A percentile compares a stretch with the other conserved stretches of the same genome.
These are phyloP conservation scores for Uromyces viciae-fabae DNA, from an alignment of 1,284 basidiomycete species.

Conservation along the genomic window DNA sequence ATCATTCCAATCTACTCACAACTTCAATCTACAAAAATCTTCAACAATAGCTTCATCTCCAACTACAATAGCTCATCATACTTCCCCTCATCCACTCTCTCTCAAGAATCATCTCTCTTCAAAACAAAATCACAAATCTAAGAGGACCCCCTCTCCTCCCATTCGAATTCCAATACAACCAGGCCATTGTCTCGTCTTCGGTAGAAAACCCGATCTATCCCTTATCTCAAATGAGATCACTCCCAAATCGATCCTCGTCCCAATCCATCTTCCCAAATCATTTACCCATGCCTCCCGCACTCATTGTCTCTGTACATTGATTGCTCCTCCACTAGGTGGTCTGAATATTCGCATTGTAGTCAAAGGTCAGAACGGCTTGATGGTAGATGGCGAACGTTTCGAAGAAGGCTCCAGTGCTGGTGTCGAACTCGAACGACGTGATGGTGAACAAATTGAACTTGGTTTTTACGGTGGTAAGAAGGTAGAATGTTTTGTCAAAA, in stretches of 20 bases:
- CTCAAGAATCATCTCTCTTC: neutral
- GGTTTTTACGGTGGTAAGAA: slow-evolving; percentile 43
- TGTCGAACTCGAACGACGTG: slow-evolving; percentile 21
- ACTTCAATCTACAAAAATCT: neutral
- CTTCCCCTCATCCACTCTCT: neutral
- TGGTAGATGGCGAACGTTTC: slow-evolving; percentile 39
- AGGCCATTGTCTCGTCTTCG: slow-evolving; percentile 41
- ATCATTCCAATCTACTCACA: neutral
- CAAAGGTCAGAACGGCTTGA: slow-evolving; percentile 43
- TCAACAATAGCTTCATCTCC: slow-evolving; percentile 2
- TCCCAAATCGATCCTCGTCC: slow-evolving; percentile 11
- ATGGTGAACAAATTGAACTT: slow-evolving; percentile 43
- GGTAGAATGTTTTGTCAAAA: slow-evolving; percentile 36
- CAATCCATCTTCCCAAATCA: slow-evolving; percentile 35
- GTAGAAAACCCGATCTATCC: slow-evolving; percentile 34
- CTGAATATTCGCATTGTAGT: slow-evolving; percentile 37
- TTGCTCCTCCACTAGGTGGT: slow-evolving; percentile 39
- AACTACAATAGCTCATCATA: neutral
- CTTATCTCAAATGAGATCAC: slow-evolving; percentile 20
- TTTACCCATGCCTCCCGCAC: slow-evolving; percentile 45
- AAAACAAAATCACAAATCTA: neutral
- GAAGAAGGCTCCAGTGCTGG: slow-evolving; percentile 36
- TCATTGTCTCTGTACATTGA: slow-evolving; percentile 39
- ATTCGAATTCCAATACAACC: slow-evolving; percentile 30
- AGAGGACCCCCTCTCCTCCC: neutral